Conservation (phyloP, 371 early-diverging fungal species). For the Mortierella sp. region DNA sequence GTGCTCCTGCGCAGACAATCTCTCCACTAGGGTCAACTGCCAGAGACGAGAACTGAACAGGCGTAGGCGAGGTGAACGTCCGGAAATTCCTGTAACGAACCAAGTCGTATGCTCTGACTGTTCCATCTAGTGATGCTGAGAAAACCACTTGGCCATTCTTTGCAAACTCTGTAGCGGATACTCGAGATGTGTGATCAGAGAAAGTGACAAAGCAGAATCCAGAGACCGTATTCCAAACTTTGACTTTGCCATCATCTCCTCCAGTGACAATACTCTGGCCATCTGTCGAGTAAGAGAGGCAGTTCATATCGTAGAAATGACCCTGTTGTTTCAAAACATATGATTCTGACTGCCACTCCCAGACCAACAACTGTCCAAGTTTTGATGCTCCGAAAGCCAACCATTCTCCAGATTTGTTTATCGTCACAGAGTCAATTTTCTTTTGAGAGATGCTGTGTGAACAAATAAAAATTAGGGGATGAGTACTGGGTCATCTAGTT, state of each 20-base stretch:
- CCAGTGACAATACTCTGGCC: constrained; percentile 97
- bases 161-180: constrained; percentile 91
- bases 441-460: constrained; percentile 89
- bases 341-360: constrained; percentile 99
- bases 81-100: constrained; percentile 97
- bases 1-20: constrained; percentile 95
- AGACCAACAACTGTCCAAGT: constrained; percentile 96
- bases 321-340: constrained; percentile 99
- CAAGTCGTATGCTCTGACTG: constrained; percentile 97
- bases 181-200: constrained; percentile 88
- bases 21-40: constrained; percentile 98
- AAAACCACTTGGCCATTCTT: constrained; percentile 93
- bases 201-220: constrained; percentile 99
- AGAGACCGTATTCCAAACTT: constrained; percentile 95
- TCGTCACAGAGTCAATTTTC: constrained; percentile 88
- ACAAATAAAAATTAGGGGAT: background rate
- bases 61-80: constrained; percentile 96
- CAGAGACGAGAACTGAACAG: constrained; percentile 93
- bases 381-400: constrained; percentile 93
- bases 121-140: constrained; percentile 96
- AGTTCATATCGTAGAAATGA: constrained; percentile 94
- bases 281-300: constrained; percentile 90
- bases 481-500: background rate
- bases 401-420: constrained; percentile 97
- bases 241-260: constrained; percentile 97